phyloP scores from a whole-genome alignment of 441 rosid species.

The Croton laevigatus region DNA sequence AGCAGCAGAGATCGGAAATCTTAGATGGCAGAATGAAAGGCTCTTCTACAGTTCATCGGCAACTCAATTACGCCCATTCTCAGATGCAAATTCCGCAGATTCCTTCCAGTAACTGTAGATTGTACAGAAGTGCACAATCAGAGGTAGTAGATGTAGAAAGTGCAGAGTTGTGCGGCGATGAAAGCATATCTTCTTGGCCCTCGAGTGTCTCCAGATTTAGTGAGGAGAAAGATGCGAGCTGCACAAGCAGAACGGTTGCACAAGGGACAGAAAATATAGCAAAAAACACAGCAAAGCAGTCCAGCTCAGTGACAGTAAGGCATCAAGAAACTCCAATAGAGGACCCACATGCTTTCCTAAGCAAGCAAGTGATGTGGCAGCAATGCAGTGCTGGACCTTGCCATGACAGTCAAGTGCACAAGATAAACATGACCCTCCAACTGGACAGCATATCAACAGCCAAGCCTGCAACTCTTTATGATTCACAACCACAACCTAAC shows the following conservation, averaged over 20 bases:
- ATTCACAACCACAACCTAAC: slow-evolving; percentile 26
- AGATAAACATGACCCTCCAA: slow-evolving; percentile 32
- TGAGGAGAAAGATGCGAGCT: slow-evolving; percentile 33
- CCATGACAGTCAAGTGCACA: slow-evolving; percentile 29
- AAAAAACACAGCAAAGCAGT: slow-evolving; percentile 30
- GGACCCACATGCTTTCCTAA: slow-evolving; percentile 27
- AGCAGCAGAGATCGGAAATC: slow-evolving; percentile 28
- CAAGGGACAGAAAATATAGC: slow-evolving; percentile 27
- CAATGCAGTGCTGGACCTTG: slow-evolving; percentile 30
- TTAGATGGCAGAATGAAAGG: slow-evolving; percentile 27
- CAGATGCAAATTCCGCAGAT: slow-evolving; percentile 24
- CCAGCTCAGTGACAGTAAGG: slow-evolving; percentile 20
- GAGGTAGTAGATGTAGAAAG: slow-evolving; percentile 36
- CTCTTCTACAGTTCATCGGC: slow-evolving; percentile 37
- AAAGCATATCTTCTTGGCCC: slow-evolving; percentile 46
- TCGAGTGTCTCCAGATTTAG: slow-evolving; percentile 40
- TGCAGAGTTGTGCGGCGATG: slow-evolving; percentile 40
- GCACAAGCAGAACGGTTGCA: slow-evolving; percentile 23
- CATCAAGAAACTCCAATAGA: slow-evolving; percentile 26
- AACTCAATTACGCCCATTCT: slow-evolving; percentile 30
- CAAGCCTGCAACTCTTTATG: slow-evolving; percentile 32
- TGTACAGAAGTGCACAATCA: slow-evolving; percentile 31
- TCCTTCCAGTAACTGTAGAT: slow-evolving; percentile 33
- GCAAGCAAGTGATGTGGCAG: slow-evolving; percentile 32
- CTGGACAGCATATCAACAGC: slow-evolving; percentile 28